Base-by-base conservation (phyloP, 441 rosid species). In the Dalechampia spathulata region DNA sequence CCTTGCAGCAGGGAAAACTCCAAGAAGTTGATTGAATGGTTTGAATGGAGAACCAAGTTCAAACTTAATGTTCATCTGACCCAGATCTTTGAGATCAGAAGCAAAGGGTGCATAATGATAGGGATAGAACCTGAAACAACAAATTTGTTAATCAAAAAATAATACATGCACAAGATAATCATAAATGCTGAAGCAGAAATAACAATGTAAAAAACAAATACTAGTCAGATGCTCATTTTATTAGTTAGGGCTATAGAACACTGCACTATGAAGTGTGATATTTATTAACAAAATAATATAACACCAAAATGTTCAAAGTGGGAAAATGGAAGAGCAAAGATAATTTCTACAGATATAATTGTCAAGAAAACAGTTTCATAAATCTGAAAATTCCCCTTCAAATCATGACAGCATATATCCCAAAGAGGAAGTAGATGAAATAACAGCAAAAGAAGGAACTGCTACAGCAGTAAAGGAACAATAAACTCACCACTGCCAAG, bases 61-160 rank as follows among this genome's bases (percentile, higher is more conserved):
- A 77, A 83, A 93, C 27, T 52, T 70, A 42, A 86, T 83, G 52
- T 87, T 56, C 78, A 89, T 67, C 72, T 79, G 67, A 57, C 64
- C 87, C 47, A 93, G 95, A 63, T 68, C 75, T 74, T 74, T 93
- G 55, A 93, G 81, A 81, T 93, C 99, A 66, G 97, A 89, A 60
- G 99, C 99, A 77, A 93, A 93, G 59, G 99, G 99, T 16, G 99
- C 99, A 74, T 89, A 89, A 65, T 92, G 96, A 62, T 89, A 92
- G 5, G 97, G 99, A 72, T 85, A 92, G 74, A 83, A 93, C 99
- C 99, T 93, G 83, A 61, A 74, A 70, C 19, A 37, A 60, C 55
- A 52, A 55, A 71, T 7, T 11, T 15, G 14, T 28, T 2, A 11
- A 17, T 8, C 17, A 6, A 17, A 5, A 25, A 59, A 48, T 12